Evolutionary conservation across 257 asterid species (phyloP), one percentile per base, ranked within the genome.

Genomic region (Jacaranda copaia): DNA sequence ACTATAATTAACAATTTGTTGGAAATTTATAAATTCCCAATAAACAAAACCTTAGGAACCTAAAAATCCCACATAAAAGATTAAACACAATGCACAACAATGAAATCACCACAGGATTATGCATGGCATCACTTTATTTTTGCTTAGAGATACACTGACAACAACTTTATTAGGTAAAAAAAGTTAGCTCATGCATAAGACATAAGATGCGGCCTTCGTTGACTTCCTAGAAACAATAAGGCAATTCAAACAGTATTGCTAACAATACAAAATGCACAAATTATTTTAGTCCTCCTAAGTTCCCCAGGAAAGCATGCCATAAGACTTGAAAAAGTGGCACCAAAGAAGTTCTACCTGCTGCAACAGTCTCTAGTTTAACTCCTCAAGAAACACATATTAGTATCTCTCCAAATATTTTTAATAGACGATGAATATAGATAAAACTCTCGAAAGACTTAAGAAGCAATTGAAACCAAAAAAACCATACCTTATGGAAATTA

Each of bases 401-500:
- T 36, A 69, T 7, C 40, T 39, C 60, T 46, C 15, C 32, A 51
- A 16, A 69, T 35, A 65, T 32, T 13, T 13, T 42, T 39, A 73
- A 64, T 61, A 35, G 57, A 71, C 19, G 43, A 55, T 25, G n/a
- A 11, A 46, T 6, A 35, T 14, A 52, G 16, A 76, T 5, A 20
- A 32, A 49, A 71, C n/a, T 51, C 52, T 32, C 43, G 56, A 84
- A 61, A 61, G 25, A 43, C 35, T 8, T 49, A 72, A 78, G 69
- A 75, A 63, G 18, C 8, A 56, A 39, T 9, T 43, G 66, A 63
- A 74, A 70, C 60, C 49, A 74, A 82, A 18, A 46, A 61, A 57
- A 57, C 42, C 76, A 61, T 92, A 91, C 99, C 99, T 94, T 92
- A 71, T 94, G 99, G 84, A 94, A 94, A 79, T 94, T 94, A 85